Conservation (phyloP, 441 rosid species). For the Brassica balearica region DNA sequence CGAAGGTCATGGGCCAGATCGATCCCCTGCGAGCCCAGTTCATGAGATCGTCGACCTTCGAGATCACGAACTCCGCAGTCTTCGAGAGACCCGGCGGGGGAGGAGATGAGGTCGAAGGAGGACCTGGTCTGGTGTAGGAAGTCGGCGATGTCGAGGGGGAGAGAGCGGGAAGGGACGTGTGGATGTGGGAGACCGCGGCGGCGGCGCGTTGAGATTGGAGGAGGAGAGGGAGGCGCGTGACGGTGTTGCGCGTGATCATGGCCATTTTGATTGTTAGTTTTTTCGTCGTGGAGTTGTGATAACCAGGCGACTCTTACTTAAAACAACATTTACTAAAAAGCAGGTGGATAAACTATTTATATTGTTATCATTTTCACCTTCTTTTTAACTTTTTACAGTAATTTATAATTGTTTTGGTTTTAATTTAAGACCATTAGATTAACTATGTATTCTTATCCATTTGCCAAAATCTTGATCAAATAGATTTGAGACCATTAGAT, state of each 20-base stretch:
- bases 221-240: conserved; percentile 72
- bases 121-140: conserved; percentile 63
- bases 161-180: conserved; percentile 61
- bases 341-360: too few species aligned
- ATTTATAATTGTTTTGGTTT: not conserved
- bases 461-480: not conserved
- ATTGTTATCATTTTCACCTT: too few species aligned
- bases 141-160: conserved; percentile 62
- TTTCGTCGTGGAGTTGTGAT: not conserved
- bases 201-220: conserved; percentile 54
- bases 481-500: not conserved
- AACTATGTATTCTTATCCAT: too few species aligned
- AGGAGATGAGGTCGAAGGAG: conserved; percentile 54
- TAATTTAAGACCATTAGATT: not conserved
- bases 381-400: too few species aligned
- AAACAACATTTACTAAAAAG: too few species aligned
- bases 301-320: too few species aligned
- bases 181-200: conserved; percentile 49
- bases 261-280: conserved; percentile 53
- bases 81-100: conserved; percentile 73
- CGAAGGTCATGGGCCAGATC: conserved; percentile 99
- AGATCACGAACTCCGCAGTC: conserved; percentile 88
- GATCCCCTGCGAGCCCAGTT: conserved; percentile 96
- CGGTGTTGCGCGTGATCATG: conserved; percentile 63
- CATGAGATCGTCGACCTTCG: conserved; percentile 91